These are phyloP conservation scores for Pyrenophora tritici-repentis DNA, from an alignment of 2,329 filamentous ascomycete species.

Conservation along the genomic window DNA sequence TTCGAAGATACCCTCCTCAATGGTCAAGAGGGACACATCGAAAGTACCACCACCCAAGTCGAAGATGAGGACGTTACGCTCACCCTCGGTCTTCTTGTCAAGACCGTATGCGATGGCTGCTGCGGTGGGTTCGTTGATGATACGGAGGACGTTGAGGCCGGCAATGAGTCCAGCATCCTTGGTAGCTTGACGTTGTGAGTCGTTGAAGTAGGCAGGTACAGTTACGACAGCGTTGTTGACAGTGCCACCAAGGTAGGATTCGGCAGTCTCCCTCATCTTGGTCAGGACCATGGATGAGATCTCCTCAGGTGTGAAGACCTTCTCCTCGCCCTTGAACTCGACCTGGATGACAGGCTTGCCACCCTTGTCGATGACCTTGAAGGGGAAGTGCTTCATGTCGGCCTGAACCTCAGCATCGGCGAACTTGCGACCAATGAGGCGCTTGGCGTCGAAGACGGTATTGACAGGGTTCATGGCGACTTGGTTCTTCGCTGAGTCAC, in stretches of 20 bases:
- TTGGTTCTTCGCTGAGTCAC: slow-evolving; percentile 99
- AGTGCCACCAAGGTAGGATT: slow-evolving; percentile 98
- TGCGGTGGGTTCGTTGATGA: slow-evolving; percentile 99
- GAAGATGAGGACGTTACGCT: slow-evolving; percentile 99
- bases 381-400: slow-evolving; percentile 98
- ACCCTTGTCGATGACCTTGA: slow-evolving; percentile 92
- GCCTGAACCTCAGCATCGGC: slow-evolving; percentile 72
- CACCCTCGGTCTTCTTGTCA: slow-evolving; percentile 93
- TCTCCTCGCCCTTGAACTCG: slow-evolving; percentile 91
- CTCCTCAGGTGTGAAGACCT: slow-evolving; percentile 97
- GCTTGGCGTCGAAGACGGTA: slow-evolving; percentile 99
- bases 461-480: slow-evolving; percentile 98
- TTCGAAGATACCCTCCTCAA: slow-evolving; percentile 98
- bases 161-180: slow-evolving; percentile 98
- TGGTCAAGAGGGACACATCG: slow-evolving; percentile 98
- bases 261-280: slow-evolving; percentile 99
- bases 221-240: slow-evolving; percentile 99
- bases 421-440: slow-evolving; percentile 94
- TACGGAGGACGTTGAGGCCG: slow-evolving; percentile 97
- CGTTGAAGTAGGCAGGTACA: slow-evolving; percentile 99
- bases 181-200: slow-evolving; percentile 99
- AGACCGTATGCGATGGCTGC: slow-evolving; percentile 99
- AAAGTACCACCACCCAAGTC: slow-evolving; percentile 99
- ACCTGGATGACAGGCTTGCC: slow-evolving; percentile 93
- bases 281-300: slow-evolving; percentile 98